Base-by-base conservation (phyloP, 352 stramenopile genomes). In the Phytophthora nicotianae region DNA sequence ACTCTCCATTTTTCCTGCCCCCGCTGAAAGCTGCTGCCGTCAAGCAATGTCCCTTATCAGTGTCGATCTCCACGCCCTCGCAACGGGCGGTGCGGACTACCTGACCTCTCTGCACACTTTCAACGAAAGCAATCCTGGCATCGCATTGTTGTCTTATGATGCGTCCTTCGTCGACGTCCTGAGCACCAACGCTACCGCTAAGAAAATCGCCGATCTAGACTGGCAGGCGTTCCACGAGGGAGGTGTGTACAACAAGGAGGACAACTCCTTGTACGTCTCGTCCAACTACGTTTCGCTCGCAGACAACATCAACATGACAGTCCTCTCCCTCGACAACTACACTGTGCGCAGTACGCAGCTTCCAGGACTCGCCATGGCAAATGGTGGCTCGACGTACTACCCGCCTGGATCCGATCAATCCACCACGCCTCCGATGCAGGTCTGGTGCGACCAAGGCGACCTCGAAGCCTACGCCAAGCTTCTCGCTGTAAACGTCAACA, bases 231-330 rank as follows among this genome's bases (percentile, higher is more conserved):
- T 68, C 27, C 59, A 68, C 37, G 59, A 68, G 17, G 59, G 45
- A 17, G 59, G 59, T 16, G 50, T 62, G 16, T 68, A 68, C 51
- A 68, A 62, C 51, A 68, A 62, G 23, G 21, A 57, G 37, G 59
- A 68, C 51, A 68, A 68, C 35, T 49, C 33, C 4, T 29, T 68
- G 19, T 68, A 68, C 27, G 53, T 62, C 24, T 68, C 59, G 27
- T 68, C 59, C 50, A 68, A 68, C 45, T 68, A 49, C 45, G 20
- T 40, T 4, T 62, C 59, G 0, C 43, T 56, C 26, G 27, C 20
- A 11, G 45, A 68, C 45, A 68, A 62, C 37, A 62, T 68, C 45
- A 68, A 68, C 45, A 48, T 62, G 26, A 68, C 59, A 10, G 59
- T 61, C 4, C 21, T 68, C 26, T 62, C 59, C 1, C 59, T 68